phyloP scores from a whole-genome alignment of 257 asterid genomes.

The Przewalskia tangutica region DNA sequence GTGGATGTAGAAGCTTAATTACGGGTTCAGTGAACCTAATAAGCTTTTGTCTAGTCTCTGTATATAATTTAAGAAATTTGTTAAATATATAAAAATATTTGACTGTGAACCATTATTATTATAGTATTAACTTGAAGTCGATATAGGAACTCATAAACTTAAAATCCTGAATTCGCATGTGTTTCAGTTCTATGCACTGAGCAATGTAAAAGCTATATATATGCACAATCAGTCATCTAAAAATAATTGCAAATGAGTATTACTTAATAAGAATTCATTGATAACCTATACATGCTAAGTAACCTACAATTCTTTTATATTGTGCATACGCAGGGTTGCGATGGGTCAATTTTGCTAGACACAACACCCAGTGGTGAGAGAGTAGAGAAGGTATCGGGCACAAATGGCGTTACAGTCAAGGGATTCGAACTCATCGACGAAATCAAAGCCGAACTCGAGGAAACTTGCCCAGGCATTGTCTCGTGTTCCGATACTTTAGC shows the following conservation, averaged over 20 bases:
- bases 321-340: constrained; percentile 42
- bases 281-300: not conserved
- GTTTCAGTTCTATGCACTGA: not conserved
- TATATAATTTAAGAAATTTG: no score
- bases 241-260: not conserved
- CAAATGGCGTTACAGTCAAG: constrained; percentile 27
- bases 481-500: constrained; percentile 61
- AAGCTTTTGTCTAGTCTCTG: no score
- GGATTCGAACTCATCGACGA: constrained; percentile 42
- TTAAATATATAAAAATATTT: no score
- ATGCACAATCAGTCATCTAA: no score
- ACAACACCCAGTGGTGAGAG: constrained; percentile 26
- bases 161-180: no score
- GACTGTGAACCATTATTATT: no score
- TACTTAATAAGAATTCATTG: not conserved
- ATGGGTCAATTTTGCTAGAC: constrained; percentile 54
- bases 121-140: no score
- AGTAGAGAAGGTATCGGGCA: constrained; percentile 37
- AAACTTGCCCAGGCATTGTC: constrained; percentile 40
- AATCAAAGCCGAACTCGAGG: constrained; percentile 34
- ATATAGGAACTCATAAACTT: no score
- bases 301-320: not conserved
- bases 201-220: not conserved
- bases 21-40: no score
- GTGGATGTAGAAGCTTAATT: no score